Conservation (phyloP, 179 eudicot species). For the Vitellaria paradoxa region DNA sequence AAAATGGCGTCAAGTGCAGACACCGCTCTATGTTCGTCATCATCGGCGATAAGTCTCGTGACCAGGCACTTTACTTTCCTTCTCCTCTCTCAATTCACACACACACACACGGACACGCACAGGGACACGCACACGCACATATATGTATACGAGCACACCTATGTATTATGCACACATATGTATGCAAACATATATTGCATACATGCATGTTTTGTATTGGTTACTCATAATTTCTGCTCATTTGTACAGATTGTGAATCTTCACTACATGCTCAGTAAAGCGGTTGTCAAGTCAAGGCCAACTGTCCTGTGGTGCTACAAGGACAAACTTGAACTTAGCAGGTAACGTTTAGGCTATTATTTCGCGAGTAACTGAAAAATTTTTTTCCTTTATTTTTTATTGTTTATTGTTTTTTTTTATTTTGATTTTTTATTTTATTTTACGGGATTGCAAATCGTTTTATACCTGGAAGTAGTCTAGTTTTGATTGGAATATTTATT, state of each 20-base stretch:
- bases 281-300: constrained; percentile 64
- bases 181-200: too few relatives aligned
- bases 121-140: too few relatives aligned
- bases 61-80: constrained; percentile 39
- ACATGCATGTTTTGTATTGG: not conserved
- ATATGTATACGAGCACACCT: too few relatives aligned
- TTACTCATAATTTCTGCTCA: not conserved
- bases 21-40: constrained; percentile 84
- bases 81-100: not conserved
- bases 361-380: not conserved
- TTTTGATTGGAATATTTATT: not conserved
- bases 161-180: not conserved
- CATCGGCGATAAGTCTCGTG: constrained; percentile 80
- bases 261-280: constrained; percentile 59
- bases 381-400: not conserved
- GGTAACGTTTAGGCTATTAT: constrained; percentile 30
- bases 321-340: constrained; percentile 85
- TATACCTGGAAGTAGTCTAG: not conserved
- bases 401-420: too few relatives aligned
- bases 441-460: not conserved
- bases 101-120: too few relatives aligned
- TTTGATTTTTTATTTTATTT: not conserved
- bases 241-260: constrained; percentile 72
- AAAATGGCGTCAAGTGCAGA: constrained; percentile 76
- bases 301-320: constrained; percentile 84